Percentiles rank a stretch among this genome's conserved stretches.
phyloP scores from a whole-genome alignment of 768 basidiomycete genomes.

The Trametes punicea region DNA sequence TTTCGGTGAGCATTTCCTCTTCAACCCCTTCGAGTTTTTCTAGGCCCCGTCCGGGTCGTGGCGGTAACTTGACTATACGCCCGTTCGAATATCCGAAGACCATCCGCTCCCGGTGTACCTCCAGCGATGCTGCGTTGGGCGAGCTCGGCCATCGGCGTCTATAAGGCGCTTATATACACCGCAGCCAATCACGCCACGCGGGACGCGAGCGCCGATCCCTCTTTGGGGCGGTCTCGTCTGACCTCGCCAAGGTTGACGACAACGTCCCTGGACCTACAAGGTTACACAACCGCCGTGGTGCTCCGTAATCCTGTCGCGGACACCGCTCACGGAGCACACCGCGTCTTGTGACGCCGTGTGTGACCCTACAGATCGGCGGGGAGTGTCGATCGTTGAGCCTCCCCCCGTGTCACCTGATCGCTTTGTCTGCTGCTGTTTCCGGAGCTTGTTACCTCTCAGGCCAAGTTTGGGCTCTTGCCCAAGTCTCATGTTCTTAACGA shows the following conservation, averaged over 20 bases:
- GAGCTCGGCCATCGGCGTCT: not conserved
- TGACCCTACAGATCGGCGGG: not conserved
- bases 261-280: conserved; percentile 11
- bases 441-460: conserved; percentile 5
- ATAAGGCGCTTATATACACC: not conserved
- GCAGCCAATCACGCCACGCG: conserved; percentile 5
- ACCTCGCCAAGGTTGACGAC: not conserved
- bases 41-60: too few relatives aligned
- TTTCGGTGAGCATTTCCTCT: conserved; percentile 19
- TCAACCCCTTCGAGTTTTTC: too few relatives aligned
- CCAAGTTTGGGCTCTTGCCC: conserved; percentile 2
- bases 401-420: conserved; percentile 12
- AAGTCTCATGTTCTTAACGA: not conserved
- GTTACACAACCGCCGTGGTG: conserved; percentile 8
- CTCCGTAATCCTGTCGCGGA: not conserved
- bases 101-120: not conserved
- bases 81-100: not conserved
- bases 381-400: conserved; percentile 1
- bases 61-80: not conserved
- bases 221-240: not conserved
- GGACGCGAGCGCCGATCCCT: not conserved
- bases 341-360: conserved; percentile 9
- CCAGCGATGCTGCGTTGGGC: too few relatives aligned
- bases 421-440: not conserved
- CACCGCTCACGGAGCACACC: not conserved